Conservation (phyloP, 352 stramenopile species). For the Phytopythium helicoides region DNA sequence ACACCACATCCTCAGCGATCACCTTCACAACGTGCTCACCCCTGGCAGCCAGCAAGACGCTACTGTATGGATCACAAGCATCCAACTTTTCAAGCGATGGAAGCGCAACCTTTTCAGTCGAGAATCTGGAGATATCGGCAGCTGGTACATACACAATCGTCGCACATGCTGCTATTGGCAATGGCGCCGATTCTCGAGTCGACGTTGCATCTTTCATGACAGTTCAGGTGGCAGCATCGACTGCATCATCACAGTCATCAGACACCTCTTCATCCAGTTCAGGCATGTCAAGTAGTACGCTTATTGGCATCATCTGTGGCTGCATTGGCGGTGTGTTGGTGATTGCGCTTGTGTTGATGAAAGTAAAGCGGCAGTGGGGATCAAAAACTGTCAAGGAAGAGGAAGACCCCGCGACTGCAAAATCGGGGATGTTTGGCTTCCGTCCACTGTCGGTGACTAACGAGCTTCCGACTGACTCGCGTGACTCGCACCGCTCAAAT, state of each 20-base stretch:
- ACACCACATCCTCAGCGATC: constrained; percentile 6
- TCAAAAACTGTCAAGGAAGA: constrained; percentile 1
- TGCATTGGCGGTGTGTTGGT: constrained; percentile 26
- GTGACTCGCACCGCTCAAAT: constrained; percentile 21
- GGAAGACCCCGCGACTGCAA: constrained; percentile 10
- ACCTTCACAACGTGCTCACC: constrained; percentile 28
- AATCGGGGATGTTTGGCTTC: constrained; percentile 41
- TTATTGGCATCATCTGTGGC: constrained; percentile 33
- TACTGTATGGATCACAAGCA: constrained; percentile 22
- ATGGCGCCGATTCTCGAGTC: constrained; percentile 36
- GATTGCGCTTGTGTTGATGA: constrained; percentile 21
- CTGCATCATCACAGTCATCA: constrained; percentile 7
- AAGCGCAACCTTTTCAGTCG: constrained; percentile 13
- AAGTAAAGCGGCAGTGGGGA: constrained; percentile 16
- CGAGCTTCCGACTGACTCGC: constrained; percentile 37
- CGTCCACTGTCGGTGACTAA: constrained; percentile 36
- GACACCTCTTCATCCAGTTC: constrained; percentile 7
- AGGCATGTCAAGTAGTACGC: constrained; percentile 23
- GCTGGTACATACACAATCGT: constrained; percentile 51
- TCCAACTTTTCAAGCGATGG: constrained; percentile 33
- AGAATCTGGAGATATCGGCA: constrained; percentile 28
- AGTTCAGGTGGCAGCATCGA: constrained; percentile 22
- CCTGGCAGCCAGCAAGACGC: constrained; percentile 33
- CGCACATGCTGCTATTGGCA: constrained; percentile 40
- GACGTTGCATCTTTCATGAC: constrained; percentile 39